Evolutionary conservation across 2,329 filamentous ascomycete genomes (phyloP).

Genomic region (Zymoseptoria crescenta): DNA sequence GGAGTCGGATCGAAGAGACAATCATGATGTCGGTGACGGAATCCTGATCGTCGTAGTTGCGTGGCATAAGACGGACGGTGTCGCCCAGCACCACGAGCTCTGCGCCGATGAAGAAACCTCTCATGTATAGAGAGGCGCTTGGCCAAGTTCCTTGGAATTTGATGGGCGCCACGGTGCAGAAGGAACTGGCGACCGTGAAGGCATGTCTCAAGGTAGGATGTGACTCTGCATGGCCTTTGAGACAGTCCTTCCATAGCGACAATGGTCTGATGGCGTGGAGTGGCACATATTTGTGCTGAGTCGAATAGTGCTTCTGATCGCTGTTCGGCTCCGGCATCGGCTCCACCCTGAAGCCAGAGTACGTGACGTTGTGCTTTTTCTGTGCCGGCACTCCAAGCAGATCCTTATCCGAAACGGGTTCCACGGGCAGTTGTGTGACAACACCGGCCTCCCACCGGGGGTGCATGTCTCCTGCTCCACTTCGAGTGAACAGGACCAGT

Average conservation of each 20-base stretch:
- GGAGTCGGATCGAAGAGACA: slow-evolving; percentile 46
- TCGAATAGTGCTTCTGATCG: slow-evolving; percentile 44
- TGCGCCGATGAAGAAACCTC: slow-evolving; percentile 49
- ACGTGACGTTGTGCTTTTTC: slow-evolving; percentile 37
- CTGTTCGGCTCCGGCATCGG: slow-evolving; percentile 44
- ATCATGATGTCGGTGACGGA: slow-evolving; percentile 46
- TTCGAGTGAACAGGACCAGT: slow-evolving; percentile 46
- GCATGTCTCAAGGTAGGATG: slow-evolving; percentile 49
- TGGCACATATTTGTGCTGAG: slow-evolving; percentile 49
- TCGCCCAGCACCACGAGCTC: slow-evolving; percentile 51
- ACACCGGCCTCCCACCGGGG: slow-evolving; percentile 52
- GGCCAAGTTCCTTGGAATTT: slow-evolving; percentile 50
- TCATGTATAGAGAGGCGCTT: slow-evolving; percentile 44
- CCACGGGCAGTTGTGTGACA: slow-evolving; percentile 44
- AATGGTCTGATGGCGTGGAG: slow-evolving; percentile 50
- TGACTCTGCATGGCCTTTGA: slow-evolving; percentile 34
- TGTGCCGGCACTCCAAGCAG: slow-evolving; percentile 36
- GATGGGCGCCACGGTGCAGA: slow-evolving; percentile 46
- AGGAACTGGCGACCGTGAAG: slow-evolving; percentile 45
- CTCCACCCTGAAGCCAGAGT: slow-evolving; percentile 51
- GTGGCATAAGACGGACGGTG: slow-evolving; percentile 41
- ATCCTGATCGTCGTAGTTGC: slow-evolving; percentile 10
- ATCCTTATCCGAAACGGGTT: slow-evolving; percentile 38
- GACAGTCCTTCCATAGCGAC: slow-evolving; percentile 44
- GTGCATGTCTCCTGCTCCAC: slow-evolving; percentile 22